A percentile compares a stretch with the other conserved stretches of the same genome.
These are phyloP conservation scores for Aureobasidium subglaciale DNA, from an alignment of 2,329 filamentous ascomycete genomes.

Conservation along the genomic window DNA sequence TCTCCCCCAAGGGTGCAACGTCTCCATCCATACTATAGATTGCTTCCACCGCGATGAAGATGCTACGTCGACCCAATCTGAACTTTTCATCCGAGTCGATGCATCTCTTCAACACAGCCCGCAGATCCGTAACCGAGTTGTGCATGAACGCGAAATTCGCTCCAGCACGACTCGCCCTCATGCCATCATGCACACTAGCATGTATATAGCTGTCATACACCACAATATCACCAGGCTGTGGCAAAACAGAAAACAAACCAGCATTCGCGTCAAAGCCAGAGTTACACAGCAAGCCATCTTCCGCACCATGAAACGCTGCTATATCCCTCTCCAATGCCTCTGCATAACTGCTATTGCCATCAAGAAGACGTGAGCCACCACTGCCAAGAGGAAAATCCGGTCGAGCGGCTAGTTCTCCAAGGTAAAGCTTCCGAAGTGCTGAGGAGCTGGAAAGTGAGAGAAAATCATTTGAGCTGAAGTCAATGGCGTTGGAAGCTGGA, in stretches of 20 bases:
- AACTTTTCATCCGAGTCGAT: conserved; percentile 28
- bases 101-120: conserved; percentile 25
- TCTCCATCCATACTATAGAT: conserved; percentile 80
- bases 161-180: conserved; percentile 55
- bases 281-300: conserved; percentile 53
- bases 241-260: conserved; percentile 41
- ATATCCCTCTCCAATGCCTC: conserved; percentile 53
- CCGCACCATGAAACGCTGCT: conserved; percentile 53
- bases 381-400: conserved; percentile 44
- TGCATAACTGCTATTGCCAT: conserved; percentile 57
- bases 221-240: conserved; percentile 44
- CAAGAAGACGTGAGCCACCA: conserved; percentile 55
- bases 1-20: conserved; percentile 54
- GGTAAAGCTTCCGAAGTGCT: conserved; percentile 41
- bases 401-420: conserved; percentile 37
- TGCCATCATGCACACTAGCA: conserved; percentile 71
- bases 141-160: conserved; percentile 49
- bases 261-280: conserved; percentile 47
- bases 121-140: conserved; percentile 41
- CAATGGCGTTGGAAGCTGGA: conserved; percentile 34
- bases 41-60: conserved; percentile 64
- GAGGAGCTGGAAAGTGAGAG: conserved; percentile 49
- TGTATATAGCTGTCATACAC: conserved; percentile 71
- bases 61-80: conserved; percentile 37
- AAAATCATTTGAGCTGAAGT: conserved; percentile 63